Base-by-base conservation (phyloP, 1,139 yeast genomes). In the Lodderomyces elongisporus region DNA sequence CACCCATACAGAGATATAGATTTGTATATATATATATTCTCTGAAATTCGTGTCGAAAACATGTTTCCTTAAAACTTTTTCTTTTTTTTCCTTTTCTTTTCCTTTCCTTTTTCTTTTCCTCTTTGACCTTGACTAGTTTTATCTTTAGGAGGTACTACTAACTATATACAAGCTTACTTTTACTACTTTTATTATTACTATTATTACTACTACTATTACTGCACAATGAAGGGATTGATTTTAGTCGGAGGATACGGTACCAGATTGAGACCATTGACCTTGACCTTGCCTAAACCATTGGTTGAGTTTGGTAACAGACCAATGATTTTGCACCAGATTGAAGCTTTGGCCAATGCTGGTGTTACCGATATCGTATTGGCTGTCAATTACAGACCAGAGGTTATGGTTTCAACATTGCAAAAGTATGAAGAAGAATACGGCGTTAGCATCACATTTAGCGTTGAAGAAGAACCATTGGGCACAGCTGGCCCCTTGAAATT, bases 241-340 rank as follows among this genome's bases (percentile, higher is more conserved):
- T 84, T 91, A 62, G 98, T 91, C 54, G 98, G 98, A 60, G 98
- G 98, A 64, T 91, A 88, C 74, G 99, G 99, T 75, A 91, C 99
- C 58, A 93, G 99, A 73, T 84, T 91, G 73, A 89, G 99, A 78
- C 99, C 99, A 45, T 76, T 91, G 56, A 93, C 99, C 42, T 75
- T 93, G 56, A 89, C 98, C 39, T 77, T 85, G 48, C 99, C 99
- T 63, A 93, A 93, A 72, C 99, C 99, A 35, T 76, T 93, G 65
- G 98, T 93, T 45, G 99, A 93, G 69, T 91, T 91, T 56, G 98
- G 88, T 61, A 91, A 91, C 84, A 85, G 93, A 72, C 97, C 98
- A 55, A 84, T 84, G 93, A 84, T 84, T 53, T 73, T 87, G 55
- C 98, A 93, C 65, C 99, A 93, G 72, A 88, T 93, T 58, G 97